These are phyloP conservation scores for Colletotrichum sublineola DNA, from an alignment of 2,329 filamentous ascomycete species.

Conservation along the genomic window DNA sequence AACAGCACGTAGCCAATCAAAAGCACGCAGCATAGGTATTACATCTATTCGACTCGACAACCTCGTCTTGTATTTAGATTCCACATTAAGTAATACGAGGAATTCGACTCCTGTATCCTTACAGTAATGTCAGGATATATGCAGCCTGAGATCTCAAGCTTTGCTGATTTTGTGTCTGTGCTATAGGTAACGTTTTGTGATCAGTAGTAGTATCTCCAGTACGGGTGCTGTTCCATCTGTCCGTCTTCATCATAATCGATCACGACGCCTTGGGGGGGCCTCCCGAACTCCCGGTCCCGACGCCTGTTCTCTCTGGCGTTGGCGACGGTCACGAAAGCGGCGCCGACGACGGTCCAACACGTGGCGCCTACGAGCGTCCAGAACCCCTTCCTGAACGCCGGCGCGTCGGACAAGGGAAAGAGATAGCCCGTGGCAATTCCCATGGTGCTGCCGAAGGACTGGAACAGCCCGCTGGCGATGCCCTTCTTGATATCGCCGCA, in stretches of 20 bases:
- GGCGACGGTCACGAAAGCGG: slow-evolving; percentile 39
- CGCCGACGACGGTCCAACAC: slow-evolving; percentile 28
- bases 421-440: slow-evolving; percentile 35
- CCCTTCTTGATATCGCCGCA: slow-evolving; percentile 40
- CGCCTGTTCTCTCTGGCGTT: slow-evolving; percentile 40
- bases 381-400: slow-evolving; percentile 28
- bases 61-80: too few species aligned
- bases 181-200: too few species aligned
- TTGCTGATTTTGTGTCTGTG: too few species aligned
- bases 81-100: too few species aligned
- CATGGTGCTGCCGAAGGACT: slow-evolving; percentile 39
- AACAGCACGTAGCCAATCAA: too few species aligned
- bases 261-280: slow-evolving; percentile 14
- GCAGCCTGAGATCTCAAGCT: too few species aligned
- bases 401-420: slow-evolving; percentile 28
- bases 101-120: too few species aligned
- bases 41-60: too few species aligned
- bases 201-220: slow-evolving; percentile 34
- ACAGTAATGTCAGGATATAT: too few species aligned
- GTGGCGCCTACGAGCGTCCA: slow-evolving; percentile 36
- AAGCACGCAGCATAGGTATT: too few species aligned
- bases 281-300: slow-evolving; percentile 41
- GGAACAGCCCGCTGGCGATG: slow-evolving; percentile 27
- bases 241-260: slow-evolving; percentile 34
- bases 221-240: slow-evolving; percentile 34